A percentile compares a stretch with the other conserved stretches of the same genome.
These are phyloP conservation scores for Ceratocystis colombiana DNA, from an alignment of 2,329 filamentous ascomycete genomes.

Conservation along the genomic window DNA sequence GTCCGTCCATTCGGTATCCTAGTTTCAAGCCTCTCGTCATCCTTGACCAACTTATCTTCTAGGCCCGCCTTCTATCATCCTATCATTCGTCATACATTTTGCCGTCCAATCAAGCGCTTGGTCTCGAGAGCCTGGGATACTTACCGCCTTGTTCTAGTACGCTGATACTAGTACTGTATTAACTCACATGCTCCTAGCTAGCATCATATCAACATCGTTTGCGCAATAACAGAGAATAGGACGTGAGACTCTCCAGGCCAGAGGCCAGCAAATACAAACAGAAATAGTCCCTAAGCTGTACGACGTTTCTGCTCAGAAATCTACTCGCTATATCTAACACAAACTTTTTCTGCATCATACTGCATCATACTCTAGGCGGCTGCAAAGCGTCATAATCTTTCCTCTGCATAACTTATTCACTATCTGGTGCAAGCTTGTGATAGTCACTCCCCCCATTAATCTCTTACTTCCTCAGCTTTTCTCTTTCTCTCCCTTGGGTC, in stretches of 20 bases:
- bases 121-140: not conserved
- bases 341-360: not conserved
- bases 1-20: too few relatives aligned
- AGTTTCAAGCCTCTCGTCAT: not conserved
- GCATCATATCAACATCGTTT: not conserved
- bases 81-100: not conserved
- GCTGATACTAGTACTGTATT: not conserved
- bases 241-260: not conserved
- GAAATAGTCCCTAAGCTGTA: constrained; percentile 3
- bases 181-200: not conserved
- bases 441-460: not conserved
- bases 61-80: not conserved
- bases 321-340: not conserved
- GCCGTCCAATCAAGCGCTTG: not conserved
- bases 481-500: not conserved
- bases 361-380: not conserved
- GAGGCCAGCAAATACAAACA: not conserved
- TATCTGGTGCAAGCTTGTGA: constrained; percentile 5
- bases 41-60: constrained; percentile 7
- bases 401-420: not conserved
- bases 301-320: not conserved
- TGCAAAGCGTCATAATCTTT: constrained; percentile 8
- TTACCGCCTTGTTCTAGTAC: not conserved
- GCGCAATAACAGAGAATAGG: not conserved
- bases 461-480: not conserved